Evolutionary conservation across 805 yeast genomes (phyloP).

Genomic region (Cyberlindnera mrakii): DNA sequence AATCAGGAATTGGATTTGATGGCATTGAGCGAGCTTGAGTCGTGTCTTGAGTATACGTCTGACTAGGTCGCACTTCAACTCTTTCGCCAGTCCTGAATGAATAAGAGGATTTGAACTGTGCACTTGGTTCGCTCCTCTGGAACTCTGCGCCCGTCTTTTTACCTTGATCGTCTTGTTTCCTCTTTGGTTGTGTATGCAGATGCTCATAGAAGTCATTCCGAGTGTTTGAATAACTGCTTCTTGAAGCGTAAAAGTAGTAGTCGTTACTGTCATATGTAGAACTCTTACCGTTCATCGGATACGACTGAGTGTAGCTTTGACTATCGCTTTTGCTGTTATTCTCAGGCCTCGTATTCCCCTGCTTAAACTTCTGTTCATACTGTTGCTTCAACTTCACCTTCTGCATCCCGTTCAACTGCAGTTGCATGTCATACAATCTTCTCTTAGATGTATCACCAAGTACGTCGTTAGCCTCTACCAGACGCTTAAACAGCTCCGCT

Average conservation of each 20-base stretch:
- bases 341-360: not conserved
- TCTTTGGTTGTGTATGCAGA: not conserved
- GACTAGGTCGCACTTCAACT: not conserved
- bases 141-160: slow-evolving; percentile 1
- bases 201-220: not conserved
- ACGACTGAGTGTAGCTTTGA: not conserved
- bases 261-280: not conserved
- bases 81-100: not conserved
- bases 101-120: not conserved
- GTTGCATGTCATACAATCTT: slow-evolving; percentile 22
- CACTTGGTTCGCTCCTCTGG: not conserved
- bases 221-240: not conserved
- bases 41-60: not conserved
- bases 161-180: slow-evolving; percentile 1
- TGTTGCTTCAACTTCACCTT: not conserved
- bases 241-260: not conserved
- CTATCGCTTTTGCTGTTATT: not conserved
- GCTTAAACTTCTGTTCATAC: not conserved
- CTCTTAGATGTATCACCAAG: slow-evolving; percentile 24
- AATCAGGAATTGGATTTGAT: slow-evolving; percentile 1
- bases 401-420: not conserved
- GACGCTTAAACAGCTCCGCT: slow-evolving; percentile 26
- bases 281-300: no score
- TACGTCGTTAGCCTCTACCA: slow-evolving; percentile 28
- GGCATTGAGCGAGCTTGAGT: not conserved